A percentile compares a stretch with the other conserved stretches of the same genome.
Evolutionary conservation across 2,329 filamentous ascomycete species (phyloP).

Genomic region (Paraconiothyrium brasiliense): DNA sequence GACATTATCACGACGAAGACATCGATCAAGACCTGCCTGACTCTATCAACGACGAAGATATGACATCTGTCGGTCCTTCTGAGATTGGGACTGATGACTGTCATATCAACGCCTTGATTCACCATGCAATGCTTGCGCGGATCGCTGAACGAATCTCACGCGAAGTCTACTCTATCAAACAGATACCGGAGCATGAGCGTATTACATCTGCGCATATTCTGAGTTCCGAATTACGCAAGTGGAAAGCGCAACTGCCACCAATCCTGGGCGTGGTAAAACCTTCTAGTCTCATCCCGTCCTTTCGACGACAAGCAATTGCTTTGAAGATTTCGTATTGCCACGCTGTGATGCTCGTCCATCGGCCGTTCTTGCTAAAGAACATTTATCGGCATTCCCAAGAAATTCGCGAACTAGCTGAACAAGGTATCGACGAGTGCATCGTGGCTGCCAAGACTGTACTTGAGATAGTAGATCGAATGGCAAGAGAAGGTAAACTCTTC

Average conservation of each 20-base stretch:
- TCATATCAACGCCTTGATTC: constrained; percentile 60
- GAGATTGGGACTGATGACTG: constrained; percentile 52
- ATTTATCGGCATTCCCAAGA: constrained; percentile 28
- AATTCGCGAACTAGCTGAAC: constrained; percentile 41
- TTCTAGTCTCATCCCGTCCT: constrained; percentile 57
- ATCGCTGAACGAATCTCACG: constrained; percentile 43
- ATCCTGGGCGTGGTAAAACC: constrained; percentile 57
- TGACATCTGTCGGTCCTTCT: constrained; percentile 56
- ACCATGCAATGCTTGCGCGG: constrained; percentile 54
- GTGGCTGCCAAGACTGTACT: constrained; percentile 53
- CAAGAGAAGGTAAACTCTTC: constrained; percentile 48
- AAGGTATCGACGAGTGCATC: constrained; percentile 55
- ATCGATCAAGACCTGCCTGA: constrained; percentile 69
- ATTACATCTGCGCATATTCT: constrained; percentile 52
- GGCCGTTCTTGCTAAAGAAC: constrained; percentile 42
- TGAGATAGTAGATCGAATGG: constrained; percentile 50
- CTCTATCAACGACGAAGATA: constrained; percentile 65
- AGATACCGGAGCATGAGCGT: constrained; percentile 47
- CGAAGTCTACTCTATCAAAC: constrained; percentile 45
- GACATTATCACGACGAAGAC: constrained; percentile 69
- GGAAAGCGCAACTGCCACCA: constrained; percentile 50
- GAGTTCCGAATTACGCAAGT: constrained; percentile 48
- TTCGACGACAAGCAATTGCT: constrained; percentile 47
- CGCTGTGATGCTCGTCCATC: constrained; percentile 47
- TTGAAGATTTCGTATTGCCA: constrained; percentile 46